Base-by-base conservation (phyloP, 495 filamentous ascomycete species). In the Podospora australis region DNA sequence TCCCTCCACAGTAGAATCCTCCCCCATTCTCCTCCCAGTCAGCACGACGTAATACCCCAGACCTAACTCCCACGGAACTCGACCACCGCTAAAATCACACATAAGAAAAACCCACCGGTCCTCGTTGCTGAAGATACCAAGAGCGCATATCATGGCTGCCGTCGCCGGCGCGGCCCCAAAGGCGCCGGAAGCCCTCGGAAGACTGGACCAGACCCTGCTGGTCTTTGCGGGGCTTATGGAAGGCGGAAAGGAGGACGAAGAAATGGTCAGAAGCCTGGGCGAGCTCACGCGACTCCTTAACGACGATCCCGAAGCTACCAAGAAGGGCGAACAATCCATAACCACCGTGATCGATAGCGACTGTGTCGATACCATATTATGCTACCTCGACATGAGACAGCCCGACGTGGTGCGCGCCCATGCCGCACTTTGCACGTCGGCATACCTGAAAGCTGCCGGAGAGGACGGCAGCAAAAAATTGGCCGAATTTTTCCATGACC, bases 371-470 rank as follows among this genome's bases (percentile, higher is more conserved):
- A 86, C 87, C 35, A 79, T 96, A 41, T 67, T 95, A 8, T 73
- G 78, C 24, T 86, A 80, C 42, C 71, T 94, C 29, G 89, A 96
- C 58, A 79, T 86, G 69, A 79, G 89, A 14, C 73, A 88, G 46
- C 70, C 84, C 4, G 69, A 76, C 1, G 70, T 77, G 25, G 71
- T 90, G 39, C 75, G 87, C 17, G 82, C 77, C 52, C 86, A 90
- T 58, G 88, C 87, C 4, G 82, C 82, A 4, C 56, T 95, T 39
- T 83, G 84, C 26, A 83, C 79, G 0, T 83, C 87, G 1, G 88
- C 88, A 46, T 89, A 91, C 55, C 74, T 95, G 20, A 84, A 88
- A 52, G 80, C 78, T 3, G 77, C 87, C n/a, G 77, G 77, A 22
- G 78, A 88, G 0, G 68, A 73, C 6, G 90, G 87, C 16, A 72